These are phyloP conservation scores for Hanseniaspora thailandica DNA, from an alignment of 805 yeast genomes.

Conservation along the genomic window DNA sequence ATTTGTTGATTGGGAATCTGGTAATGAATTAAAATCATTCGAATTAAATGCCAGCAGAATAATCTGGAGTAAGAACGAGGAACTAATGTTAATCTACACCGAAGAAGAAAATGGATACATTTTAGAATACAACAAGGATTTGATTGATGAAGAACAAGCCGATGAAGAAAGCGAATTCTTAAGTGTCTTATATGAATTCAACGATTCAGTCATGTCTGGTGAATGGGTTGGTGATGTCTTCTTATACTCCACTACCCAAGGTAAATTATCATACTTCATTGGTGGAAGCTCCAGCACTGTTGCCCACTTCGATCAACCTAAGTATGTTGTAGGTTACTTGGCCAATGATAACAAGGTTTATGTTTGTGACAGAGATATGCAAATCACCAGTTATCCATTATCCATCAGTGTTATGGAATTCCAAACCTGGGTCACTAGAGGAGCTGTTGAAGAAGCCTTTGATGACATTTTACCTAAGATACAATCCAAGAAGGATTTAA, in stretches of 20 bases:
- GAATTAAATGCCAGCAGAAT: constrained; percentile 75
- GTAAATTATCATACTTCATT: constrained; percentile 84
- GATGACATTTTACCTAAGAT: constrained; percentile 46
- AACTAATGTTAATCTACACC: constrained; percentile 63
- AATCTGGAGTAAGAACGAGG: constrained; percentile 90
- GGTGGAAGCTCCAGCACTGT: constrained; percentile 88
- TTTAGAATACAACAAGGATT: constrained; percentile 57
- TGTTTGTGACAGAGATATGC: constrained; percentile 81
- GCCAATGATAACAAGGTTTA: constrained; percentile 84
- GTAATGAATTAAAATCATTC: constrained; percentile 71
- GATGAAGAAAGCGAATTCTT: constrained; percentile 85
- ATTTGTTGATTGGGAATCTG: constrained; percentile 90
- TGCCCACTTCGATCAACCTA: constrained; percentile 81
- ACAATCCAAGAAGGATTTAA: constrained; percentile 48
- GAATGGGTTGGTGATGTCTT: constrained; percentile 97
- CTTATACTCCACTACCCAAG: constrained; percentile 74
- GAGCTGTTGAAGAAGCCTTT: constrained; percentile 77
- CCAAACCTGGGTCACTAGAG: constrained; percentile 90
- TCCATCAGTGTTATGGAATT: constrained; percentile 83
- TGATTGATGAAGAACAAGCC: constrained; percentile 51
- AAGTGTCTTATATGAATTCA: constrained; percentile 70
- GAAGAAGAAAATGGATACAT: constrained; percentile 54
- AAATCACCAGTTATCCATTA: constrained; percentile 66
- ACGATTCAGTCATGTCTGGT: constrained; percentile 75
- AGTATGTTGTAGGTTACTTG: constrained; percentile 78